Percentiles rank a stretch among this genome's conserved stretches.
These are phyloP conservation scores for Trypanosoma cruzi DNA, from an alignment of 208 protist genomes.

Conservation along the genomic window DNA sequence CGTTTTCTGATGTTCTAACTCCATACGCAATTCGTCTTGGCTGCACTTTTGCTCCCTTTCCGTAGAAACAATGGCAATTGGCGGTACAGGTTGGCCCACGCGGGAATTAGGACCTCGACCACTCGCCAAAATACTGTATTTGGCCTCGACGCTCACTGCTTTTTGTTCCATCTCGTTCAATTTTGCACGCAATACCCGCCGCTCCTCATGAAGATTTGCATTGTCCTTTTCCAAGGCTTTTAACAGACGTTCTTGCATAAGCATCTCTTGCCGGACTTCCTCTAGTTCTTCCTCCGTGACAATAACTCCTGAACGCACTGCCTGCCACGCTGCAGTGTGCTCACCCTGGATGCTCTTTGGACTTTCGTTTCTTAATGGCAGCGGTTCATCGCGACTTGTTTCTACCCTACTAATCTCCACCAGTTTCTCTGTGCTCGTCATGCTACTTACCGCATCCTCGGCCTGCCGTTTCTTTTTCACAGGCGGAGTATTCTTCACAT, in stretches of 20 bases:
- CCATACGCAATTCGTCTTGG: conserved; percentile 16
- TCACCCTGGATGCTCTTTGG: not conserved
- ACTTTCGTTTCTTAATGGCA: not conserved
- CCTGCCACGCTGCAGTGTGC: conserved; percentile 5
- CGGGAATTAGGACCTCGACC: conserved; percentile 13
- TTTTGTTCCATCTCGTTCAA: conserved; percentile 48
- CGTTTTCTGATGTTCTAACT: conserved; percentile 26
- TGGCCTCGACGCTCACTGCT: conserved; percentile 64
- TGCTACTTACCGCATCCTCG: conserved; percentile 20
- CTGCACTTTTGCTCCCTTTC: not conserved
- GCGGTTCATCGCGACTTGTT: conserved; percentile 7
- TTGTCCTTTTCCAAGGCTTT: conserved; percentile 74
- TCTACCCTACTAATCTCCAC: conserved; percentile 16
- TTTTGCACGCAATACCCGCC: conserved; percentile 37
- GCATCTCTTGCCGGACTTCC: conserved; percentile 46
- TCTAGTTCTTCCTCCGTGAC: conserved; percentile 31
- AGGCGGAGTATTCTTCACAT: conserved; percentile 3
- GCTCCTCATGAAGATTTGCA: conserved; percentile 47
- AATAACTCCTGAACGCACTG: conserved; percentile 19
- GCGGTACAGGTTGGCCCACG: not conserved
- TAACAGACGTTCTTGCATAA: conserved; percentile 76
- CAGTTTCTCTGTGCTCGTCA: not conserved
- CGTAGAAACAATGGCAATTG: not conserved
- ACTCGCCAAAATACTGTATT: conserved; percentile 64
- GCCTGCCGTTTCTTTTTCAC: not conserved